A percentile compares a stretch with the other conserved stretches of the same genome.
Evolutionary conservation across 2,329 filamentous ascomycete species (phyloP).

Genomic region (Parafenestella ontariensis): DNA sequence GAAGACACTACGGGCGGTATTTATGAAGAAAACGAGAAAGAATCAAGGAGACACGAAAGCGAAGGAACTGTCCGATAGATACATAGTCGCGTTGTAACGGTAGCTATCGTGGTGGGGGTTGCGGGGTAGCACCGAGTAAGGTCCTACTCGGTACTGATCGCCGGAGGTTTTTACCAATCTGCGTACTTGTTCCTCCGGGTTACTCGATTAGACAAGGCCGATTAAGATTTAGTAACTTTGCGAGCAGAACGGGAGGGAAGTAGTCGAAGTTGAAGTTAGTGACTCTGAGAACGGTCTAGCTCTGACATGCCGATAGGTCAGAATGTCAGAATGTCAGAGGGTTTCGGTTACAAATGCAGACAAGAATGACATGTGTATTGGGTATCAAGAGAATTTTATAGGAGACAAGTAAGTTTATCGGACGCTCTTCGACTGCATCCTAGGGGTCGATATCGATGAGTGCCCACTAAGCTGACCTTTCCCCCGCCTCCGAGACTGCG

Average conservation of each 20-base stretch:
- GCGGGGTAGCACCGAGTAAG: constrained; percentile 31
- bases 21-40: background rate
- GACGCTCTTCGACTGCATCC: constrained; percentile 38
- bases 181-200: constrained; percentile 14
- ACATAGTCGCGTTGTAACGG: background rate
- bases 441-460: constrained; percentile 31
- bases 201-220: constrained; percentile 23
- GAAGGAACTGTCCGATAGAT: background rate
- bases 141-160: no score
- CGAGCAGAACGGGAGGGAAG: background rate
- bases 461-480: constrained; percentile 34
- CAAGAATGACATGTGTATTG: background rate
- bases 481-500: constrained; percentile 28
- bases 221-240: background rate
- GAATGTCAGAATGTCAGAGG: background rate
- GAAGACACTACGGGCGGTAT: background rate
- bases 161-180: background rate
- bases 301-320: no score
- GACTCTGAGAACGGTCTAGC: background rate
- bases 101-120: constrained; percentile 19
- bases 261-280: background rate
- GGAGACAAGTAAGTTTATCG: constrained; percentile 18
- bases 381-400: background rate
- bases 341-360: no score
- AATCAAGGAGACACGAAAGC: background rate